phyloP scores from a whole-genome alignment of 2,329 filamentous ascomycete species.

The Exophiala bonariae region DNA sequence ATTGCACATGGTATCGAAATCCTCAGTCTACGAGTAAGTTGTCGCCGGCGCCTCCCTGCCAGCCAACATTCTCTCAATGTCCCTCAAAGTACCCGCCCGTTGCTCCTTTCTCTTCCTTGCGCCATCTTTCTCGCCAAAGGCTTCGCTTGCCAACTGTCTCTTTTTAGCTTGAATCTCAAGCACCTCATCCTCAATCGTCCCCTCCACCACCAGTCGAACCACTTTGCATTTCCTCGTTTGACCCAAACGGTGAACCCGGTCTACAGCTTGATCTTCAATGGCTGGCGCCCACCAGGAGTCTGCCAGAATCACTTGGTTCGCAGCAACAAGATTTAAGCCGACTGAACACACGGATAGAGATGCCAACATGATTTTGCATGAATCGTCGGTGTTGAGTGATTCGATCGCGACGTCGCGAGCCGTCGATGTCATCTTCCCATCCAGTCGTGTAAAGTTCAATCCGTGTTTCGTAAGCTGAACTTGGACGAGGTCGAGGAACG shows the following conservation, averaged over 20 bases:
- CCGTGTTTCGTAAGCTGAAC: slow-evolving; percentile 62
- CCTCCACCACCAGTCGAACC: slow-evolving; percentile 79
- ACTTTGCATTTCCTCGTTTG: slow-evolving; percentile 78
- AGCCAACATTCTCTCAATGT: slow-evolving; percentile 31
- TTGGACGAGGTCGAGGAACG: slow-evolving; percentile 74
- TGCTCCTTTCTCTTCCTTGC: slow-evolving; percentile 29
- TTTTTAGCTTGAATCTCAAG: slow-evolving; percentile 77
- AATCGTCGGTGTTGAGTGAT: slow-evolving; percentile 64
- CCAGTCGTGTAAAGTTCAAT: slow-evolving; percentile 69
- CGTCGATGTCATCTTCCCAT: slow-evolving; percentile 73
- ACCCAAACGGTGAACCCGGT: slow-evolving; percentile 82
- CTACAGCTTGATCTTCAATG: slow-evolving; percentile 88
- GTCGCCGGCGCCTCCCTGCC: background rate
- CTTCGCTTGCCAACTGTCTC: slow-evolving; percentile 72
- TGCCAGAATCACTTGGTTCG: slow-evolving; percentile 79
- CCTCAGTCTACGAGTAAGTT: background rate
- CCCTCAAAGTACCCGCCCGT: slow-evolving; percentile 30
- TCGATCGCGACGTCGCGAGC: slow-evolving; percentile 72
- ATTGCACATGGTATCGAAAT: no score
- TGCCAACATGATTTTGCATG: slow-evolving; percentile 75
- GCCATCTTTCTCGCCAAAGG: slow-evolving; percentile 70
- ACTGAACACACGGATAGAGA: slow-evolving; percentile 81
- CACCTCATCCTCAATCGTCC: slow-evolving; percentile 77
- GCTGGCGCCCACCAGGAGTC: slow-evolving; percentile 93
- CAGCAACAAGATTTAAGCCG: slow-evolving; percentile 80